Base-by-base conservation (phyloP, 768 basidiomycete species). In the Coprinopsis sp. region DNA sequence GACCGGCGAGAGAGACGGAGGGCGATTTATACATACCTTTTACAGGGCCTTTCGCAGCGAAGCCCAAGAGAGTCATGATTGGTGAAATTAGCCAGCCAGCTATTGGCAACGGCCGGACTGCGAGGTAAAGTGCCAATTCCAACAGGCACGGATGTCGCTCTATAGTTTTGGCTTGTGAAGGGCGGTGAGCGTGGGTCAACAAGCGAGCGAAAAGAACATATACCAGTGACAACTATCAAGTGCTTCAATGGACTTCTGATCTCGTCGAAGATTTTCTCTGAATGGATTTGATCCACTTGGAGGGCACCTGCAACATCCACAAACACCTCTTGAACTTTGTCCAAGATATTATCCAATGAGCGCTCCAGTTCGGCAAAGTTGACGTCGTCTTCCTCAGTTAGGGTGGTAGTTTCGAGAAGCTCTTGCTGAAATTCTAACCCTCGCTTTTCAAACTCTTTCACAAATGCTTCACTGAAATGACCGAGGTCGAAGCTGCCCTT, bases 121-220 rank as follows among this genome's bases (percentile, higher is more conserved):
- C 10, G 22, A 13, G 11, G 3, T 38, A 4, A 13, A 19, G 16
- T 19, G 23, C 29, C 4, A 40, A 4, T 19, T 34, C 38, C 18
- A 48, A 33, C 4, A 48, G 23, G 21, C 46, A 48, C 3, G 39
- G 47, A 24, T 48, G 46, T 4, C 37, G 14, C 6, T 47, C 46
- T 4, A 47, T 27, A 2, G 23, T 14, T 11, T 33, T 3, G 16
- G 18, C 46, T 38, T n/a, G n/a, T n/a, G n/a, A n/a, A n/a, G n/a
- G n/a, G n/a, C n/a, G n/a, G n/a, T n/a, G n/a, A n/a, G n/a, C 6
- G 37, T 13, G 16, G 30, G 12, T 18, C 6, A 42, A 29, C 27
- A 18, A 7, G 18, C 11, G 1, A 21, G 12, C 16, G 7, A 11
- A 27, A 16, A 31, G 2, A 11, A 33, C 28, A 28, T 13, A 33